phyloP scores from a whole-genome alignment of 768 basidiomycete species.

The Tulasnella sp. region DNA sequence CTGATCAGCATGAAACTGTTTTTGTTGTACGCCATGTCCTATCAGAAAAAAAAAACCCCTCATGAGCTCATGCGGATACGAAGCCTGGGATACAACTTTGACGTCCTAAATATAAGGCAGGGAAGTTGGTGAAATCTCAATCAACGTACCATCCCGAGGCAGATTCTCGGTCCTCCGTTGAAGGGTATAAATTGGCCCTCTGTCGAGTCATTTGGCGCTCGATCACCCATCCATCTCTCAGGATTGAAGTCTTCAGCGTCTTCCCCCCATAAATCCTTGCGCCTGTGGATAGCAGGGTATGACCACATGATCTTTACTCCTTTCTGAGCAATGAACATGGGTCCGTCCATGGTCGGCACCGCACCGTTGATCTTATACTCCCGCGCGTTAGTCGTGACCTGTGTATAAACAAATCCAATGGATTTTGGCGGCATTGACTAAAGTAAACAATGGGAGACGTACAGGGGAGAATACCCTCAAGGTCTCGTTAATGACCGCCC shows the following conservation, averaged over 20 bases:
- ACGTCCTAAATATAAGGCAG: slow-evolving; percentile 15
- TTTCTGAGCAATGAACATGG: slow-evolving; percentile 7
- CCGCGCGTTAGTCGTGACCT: slow-evolving; percentile 7
- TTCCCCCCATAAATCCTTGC: slow-evolving; percentile 25
- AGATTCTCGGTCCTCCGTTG: slow-evolving; percentile 12
- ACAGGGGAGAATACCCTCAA: slow-evolving; percentile 29
- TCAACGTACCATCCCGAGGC: neutral
- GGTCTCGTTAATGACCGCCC: slow-evolving; percentile 27
- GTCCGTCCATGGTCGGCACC: neutral
- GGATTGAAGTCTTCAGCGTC: slow-evolving; percentile 27
- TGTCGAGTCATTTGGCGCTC: neutral
- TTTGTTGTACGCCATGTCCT: slow-evolving; percentile 19
- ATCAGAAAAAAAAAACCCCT: neutral
- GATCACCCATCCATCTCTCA: slow-evolving; percentile 25
- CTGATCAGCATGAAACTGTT: slow-evolving; percentile 18
- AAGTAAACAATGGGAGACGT: neutral
- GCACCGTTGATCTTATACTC: slow-evolving; percentile 15
- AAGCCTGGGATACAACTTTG: neutral
- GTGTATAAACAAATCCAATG: neutral
- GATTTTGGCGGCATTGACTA: neutral
- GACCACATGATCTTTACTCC: slow-evolving; percentile 1
- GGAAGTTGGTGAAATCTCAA: neutral
- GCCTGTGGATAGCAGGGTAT: slow-evolving; percentile 22
- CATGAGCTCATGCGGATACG: neutral
- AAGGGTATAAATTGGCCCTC: slow-evolving; percentile 11